phyloP scores from a whole-genome alignment of 1,139 yeast genomes.

The Hemisphaericaspora xylanilytica region DNA sequence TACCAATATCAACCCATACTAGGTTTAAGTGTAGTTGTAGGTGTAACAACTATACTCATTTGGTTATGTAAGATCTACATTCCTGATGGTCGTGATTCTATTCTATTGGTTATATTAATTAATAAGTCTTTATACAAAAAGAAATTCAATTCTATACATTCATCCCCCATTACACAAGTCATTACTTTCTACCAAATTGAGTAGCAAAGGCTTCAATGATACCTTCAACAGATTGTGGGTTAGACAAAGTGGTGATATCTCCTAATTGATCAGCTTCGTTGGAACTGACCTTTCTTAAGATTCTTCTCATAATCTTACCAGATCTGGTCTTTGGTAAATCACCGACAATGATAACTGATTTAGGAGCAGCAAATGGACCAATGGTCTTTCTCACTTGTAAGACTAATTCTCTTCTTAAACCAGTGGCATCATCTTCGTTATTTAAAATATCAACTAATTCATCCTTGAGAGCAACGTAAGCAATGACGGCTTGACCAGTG shows the following conservation, averaged over 20 bases:
- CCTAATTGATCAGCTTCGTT: conserved; percentile 93
- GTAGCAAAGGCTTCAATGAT: conserved; percentile 54
- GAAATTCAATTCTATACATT: neutral
- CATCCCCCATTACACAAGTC: neutral
- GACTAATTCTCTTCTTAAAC: conserved; percentile 77
- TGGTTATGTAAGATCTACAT: too few relatives aligned
- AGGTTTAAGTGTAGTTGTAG: too few relatives aligned
- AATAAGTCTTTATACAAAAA: neutral
- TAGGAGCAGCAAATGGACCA: conserved; percentile 99
- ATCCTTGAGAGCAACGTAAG: conserved; percentile 83
- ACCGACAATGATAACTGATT: conserved; percentile 77
- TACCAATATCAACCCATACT: too few relatives aligned
- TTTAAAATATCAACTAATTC: conserved; percentile 39
- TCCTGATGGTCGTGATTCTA: too few relatives aligned
- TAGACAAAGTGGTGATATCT: conserved; percentile 85
- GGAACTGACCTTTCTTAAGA: conserved; percentile 85
- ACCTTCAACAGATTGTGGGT: conserved; percentile 81
- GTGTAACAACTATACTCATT: too few relatives aligned
- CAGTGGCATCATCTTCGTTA: conserved; percentile 50
- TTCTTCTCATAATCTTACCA: conserved; percentile 98
- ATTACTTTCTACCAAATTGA: conserved; percentile 51
- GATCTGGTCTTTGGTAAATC: conserved; percentile 98
- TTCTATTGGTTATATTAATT: too few relatives aligned
- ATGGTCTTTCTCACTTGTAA: conserved; percentile 89
- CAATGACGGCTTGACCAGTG: conserved; percentile 97